Percentiles rank a stretch among this genome's conserved stretches.
These are phyloP conservation scores for Dalechampia spathulata DNA, from an alignment of 441 rosid species.

Conservation along the genomic window DNA sequence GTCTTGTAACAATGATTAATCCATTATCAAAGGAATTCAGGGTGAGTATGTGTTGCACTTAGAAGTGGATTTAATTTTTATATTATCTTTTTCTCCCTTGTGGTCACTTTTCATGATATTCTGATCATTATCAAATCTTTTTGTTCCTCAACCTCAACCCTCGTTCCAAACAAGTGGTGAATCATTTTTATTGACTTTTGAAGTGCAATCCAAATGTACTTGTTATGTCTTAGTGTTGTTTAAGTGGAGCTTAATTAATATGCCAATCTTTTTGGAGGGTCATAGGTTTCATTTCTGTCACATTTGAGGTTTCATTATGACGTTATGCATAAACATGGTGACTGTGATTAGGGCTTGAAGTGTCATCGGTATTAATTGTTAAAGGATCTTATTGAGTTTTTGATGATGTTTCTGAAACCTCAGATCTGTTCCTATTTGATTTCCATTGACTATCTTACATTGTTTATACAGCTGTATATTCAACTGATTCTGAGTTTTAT, in stretches of 20 bases:
- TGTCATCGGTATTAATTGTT: background rate
- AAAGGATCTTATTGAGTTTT: background rate
- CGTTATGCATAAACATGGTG: too few relatives aligned
- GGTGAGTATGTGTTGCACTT: slow-evolving; percentile 32
- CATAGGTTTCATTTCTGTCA: background rate
- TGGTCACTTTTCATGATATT: background rate
- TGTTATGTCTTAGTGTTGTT: too few relatives aligned
- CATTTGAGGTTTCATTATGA: background rate
- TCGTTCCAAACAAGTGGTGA: too few relatives aligned
- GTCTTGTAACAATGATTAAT: slow-evolving; percentile 86
- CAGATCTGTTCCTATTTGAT: background rate
- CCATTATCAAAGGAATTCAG: slow-evolving; percentile 77
- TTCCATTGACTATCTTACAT: background rate
- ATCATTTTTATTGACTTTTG: too few relatives aligned
- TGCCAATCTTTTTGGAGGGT: background rate
- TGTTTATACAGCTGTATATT: background rate
- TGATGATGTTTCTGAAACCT: background rate
- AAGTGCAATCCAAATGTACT: too few relatives aligned
- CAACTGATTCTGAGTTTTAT: slow-evolving; percentile 2
- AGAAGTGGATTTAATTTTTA: background rate
- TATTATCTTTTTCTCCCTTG: background rate
- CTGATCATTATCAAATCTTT: background rate
- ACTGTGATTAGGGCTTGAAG: background rate
- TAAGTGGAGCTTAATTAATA: too few relatives aligned
- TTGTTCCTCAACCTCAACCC: background rate